phyloP scores from a whole-genome alignment of 2,329 filamentous ascomycete species.

The Alternaria brassicicola region DNA sequence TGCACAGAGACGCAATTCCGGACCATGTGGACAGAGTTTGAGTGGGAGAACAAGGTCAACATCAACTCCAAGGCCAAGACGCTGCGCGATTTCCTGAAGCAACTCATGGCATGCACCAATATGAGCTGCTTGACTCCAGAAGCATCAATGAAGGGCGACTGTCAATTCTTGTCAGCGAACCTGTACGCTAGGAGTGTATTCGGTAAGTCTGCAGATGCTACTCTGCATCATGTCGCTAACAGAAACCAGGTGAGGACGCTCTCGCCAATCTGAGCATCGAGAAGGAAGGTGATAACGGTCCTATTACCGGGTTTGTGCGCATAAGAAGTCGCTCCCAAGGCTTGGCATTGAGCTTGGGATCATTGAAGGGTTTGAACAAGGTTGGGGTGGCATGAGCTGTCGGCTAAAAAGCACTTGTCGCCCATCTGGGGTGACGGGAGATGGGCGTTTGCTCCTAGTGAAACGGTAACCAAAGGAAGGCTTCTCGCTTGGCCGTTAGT shows the following conservation, averaged over 20 bases:
- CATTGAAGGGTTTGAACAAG: slow-evolving; percentile 85
- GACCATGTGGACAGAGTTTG: slow-evolving; percentile 99
- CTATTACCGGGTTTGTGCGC: slow-evolving; percentile 94
- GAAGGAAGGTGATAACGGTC: slow-evolving; percentile 92
- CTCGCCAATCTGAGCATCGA: slow-evolving; percentile 97
- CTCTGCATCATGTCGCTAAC: slow-evolving; percentile 8
- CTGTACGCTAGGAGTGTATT: slow-evolving; percentile 96
- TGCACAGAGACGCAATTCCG: slow-evolving; percentile 98
- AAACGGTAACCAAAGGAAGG: slow-evolving; percentile 11
- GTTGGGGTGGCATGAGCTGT: slow-evolving; percentile 36
- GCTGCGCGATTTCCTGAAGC: slow-evolving; percentile 87
- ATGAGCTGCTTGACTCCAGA: slow-evolving; percentile 98
- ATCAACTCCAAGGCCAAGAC: slow-evolving; percentile 97
- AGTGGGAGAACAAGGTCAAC: slow-evolving; percentile 99
- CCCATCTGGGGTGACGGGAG: neutral
- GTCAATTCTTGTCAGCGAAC: slow-evolving; percentile 96
- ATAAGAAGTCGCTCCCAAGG: slow-evolving; percentile 98
- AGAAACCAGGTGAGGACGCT: slow-evolving; percentile 84
- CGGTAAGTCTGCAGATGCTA: slow-evolving; percentile 68
- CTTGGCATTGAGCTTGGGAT: slow-evolving; percentile 88
- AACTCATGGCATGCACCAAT: slow-evolving; percentile 97
- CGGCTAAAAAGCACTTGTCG: neutral
- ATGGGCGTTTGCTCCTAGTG: neutral
- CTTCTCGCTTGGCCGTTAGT: slow-evolving; percentile 3
- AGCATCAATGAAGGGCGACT: slow-evolving; percentile 94